Percentiles rank a stretch among this genome's conserved stretches.
phyloP scores from a whole-genome alignment of 106 monocot species.

The Ottelia alismoides region DNA sequence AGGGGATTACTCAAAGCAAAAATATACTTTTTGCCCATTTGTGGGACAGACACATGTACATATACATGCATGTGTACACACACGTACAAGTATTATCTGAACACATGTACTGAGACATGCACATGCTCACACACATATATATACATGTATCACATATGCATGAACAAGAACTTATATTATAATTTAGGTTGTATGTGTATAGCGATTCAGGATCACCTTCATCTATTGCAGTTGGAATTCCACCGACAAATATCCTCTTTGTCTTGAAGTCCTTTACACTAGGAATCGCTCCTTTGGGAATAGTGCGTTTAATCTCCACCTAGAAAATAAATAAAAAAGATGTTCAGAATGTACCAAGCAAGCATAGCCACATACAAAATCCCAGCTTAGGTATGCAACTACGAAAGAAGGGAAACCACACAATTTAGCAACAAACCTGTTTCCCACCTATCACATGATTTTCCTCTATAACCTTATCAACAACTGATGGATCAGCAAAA shows the following conservation, averaged over 20 bases:
- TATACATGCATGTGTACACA: too few species aligned
- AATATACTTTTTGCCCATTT: too few species aligned
- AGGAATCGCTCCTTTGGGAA: slow-evolving; percentile 45
- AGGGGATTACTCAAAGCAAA: too few species aligned
- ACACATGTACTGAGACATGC: too few species aligned
- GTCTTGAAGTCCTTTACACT: slow-evolving; percentile 64
- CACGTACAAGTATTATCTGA: too few species aligned
- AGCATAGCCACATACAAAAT: background rate
- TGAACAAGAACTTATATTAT: too few species aligned
- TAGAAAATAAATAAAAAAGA: slow-evolving; percentile 10
- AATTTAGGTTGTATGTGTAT: too few species aligned
- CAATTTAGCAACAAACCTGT: too few species aligned
- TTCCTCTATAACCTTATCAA: slow-evolving; percentile 19
- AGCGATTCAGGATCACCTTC: too few species aligned
- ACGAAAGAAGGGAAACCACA: background rate
- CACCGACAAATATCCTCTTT: slow-evolving; percentile 89
- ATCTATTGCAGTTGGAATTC: slow-evolving; percentile 43
- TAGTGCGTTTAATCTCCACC: slow-evolving; percentile 93
- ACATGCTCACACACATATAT: too few species aligned
- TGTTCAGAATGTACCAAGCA: background rate
- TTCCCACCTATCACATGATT: slow-evolving; percentile 15
- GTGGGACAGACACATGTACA: too few species aligned
- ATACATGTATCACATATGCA: too few species aligned
- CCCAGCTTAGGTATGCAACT: background rate
- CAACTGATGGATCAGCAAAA: slow-evolving; percentile 20